Evolutionary conservation across 768 basidiomycete species (phyloP), one percentile per base, ranked within the genome.

Genomic region (Boletus vinaceobasis): DNA sequence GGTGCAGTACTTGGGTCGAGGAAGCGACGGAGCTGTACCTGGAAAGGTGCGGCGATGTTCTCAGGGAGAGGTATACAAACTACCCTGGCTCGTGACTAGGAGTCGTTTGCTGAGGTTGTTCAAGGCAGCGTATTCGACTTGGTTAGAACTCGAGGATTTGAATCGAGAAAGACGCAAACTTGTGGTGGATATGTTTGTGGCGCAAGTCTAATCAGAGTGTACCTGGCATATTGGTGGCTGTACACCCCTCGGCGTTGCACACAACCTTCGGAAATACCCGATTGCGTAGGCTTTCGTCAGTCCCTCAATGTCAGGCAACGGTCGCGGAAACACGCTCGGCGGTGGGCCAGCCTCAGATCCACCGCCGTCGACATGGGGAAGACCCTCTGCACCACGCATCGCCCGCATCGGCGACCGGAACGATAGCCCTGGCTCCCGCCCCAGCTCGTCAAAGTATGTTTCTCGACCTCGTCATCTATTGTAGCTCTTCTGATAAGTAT

Each of bases 321-420:
- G 64, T 26, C 72, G 64, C 49, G 82, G 84, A 15, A 70, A 76
- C 29, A 77, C 78, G 26, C 73, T 84, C 37, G 76, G 76, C 14
- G 84, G 83, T 44, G 77, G 71, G 9, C 58, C 74, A 37, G 2
- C 56, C 11, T 69, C 63, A 8, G 80, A 84, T 58, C 77, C 79
- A 32, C 66, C 82, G 11, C 82, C 85, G 2, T 52, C 74, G 11
- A 64, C 66, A 7, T 82, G 82, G 82, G 67, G 71, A 17, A 69
- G 74, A 23, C 72, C 75, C 6, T 44, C 74, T 21, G 60, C 68
- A 50, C 73, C 75, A 17, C 74, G 80, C 52, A 70, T 82, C 7
- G 82, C 82, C 21, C 74, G 83, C 43, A 74, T 85, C 55, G 83
- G 83, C 14, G 75, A 79, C 53, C 80, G 81, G 81, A 62, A 55